Evolutionary conservation across 2,329 filamentous ascomycete genomes (phyloP), one percentile per base, ranked within the genome.

Genomic region (Penicillium sumatraense): DNA sequence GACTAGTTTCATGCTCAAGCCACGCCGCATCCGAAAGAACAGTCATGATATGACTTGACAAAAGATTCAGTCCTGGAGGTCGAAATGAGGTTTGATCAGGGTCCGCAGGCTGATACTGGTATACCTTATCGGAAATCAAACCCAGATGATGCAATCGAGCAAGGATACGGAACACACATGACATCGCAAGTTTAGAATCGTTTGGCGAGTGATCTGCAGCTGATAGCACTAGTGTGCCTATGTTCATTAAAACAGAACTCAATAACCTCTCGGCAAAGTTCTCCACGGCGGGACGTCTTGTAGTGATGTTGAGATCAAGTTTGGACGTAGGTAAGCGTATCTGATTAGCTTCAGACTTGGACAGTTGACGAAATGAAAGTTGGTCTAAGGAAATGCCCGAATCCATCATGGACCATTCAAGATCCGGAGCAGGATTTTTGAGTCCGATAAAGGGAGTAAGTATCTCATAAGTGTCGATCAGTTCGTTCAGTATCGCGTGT

Each of bases 21-120:
- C 77, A 80, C 14, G 74, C 76, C 31, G 78, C 72, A 58, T 81
- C 78, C 5, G 79, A 78, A 31, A 81, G 54, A 49, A 75, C 72
- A 45, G 72, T 76, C 73, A 81, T 75, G 20, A 81, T 80, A 54
- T 75, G 71, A 10, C 68, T 72, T 11, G 74, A 76, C 27, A 81
- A 63, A 4, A 80, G 56, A 59, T 78, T 68, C 47, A 81, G 68
- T 4, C 73, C 74, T 5, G 79, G 78, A 5, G 78, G 76, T 8
- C 76, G 70, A 53, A 73, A 73, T 3, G 68, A 53, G 18, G 60
- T 62, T 45, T 71, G 65, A 26, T 70, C 62, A 24, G 65, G 61
- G 42, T 64, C 58, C 14, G 67, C 66, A 42, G 59, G 51, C 9
- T 61, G 57, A 54, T 75, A 76, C 51, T 74, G 72, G 60, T 81